Base-by-base conservation (phyloP, 73 alveolate species). In the Tetrahymena malaccensis region DNA sequence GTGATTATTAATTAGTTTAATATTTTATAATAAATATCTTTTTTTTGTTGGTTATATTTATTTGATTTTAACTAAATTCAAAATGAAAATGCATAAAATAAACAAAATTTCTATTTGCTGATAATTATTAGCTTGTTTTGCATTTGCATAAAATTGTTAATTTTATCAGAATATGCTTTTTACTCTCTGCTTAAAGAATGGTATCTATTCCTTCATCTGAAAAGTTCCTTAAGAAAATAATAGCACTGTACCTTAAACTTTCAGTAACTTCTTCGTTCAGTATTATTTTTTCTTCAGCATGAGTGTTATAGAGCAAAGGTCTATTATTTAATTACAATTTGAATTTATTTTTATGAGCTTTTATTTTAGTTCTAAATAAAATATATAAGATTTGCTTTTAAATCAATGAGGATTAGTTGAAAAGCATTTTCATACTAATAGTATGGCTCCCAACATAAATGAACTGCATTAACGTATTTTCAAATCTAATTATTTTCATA, bases 131-230 rank as follows among this genome's bases (percentile, higher is more conserved):
- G 10, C 19, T 70, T 5, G 22, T 27, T 3, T 1, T 25, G 22
- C 22, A n/a, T n/a, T 70, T 27, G 9, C 43, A 70, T 70, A 9
- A 27, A 70, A 5, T 31, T 34, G 7, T 44, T 93, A 55, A 85
- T 34, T 85, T 35, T 35, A 35, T 85, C 43, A 37, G 85, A 70
- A 85, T 4, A 55, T 85, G 83, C 38, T 35, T 50, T 1, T 93
- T 85, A 22, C 95, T 94, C 37, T 95, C 97, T 17, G 93, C 97
- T 56, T 95, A 55, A 93, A 95, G 93, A 33, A 95, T 95, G 37
- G 93, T 94, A 85, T 94, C 94, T 4, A 95, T 95, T 43, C 95
- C 97, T 56, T 95, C 97, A 56, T 95, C 97, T 38, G 97, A 94
- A 89, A 95, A 95, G 94, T 93, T 43, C 55, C 94, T 95, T 27